Evolutionary conservation across 2,329 filamentous ascomycete species (phyloP).

Genomic region (Zarea fungicola): DNA sequence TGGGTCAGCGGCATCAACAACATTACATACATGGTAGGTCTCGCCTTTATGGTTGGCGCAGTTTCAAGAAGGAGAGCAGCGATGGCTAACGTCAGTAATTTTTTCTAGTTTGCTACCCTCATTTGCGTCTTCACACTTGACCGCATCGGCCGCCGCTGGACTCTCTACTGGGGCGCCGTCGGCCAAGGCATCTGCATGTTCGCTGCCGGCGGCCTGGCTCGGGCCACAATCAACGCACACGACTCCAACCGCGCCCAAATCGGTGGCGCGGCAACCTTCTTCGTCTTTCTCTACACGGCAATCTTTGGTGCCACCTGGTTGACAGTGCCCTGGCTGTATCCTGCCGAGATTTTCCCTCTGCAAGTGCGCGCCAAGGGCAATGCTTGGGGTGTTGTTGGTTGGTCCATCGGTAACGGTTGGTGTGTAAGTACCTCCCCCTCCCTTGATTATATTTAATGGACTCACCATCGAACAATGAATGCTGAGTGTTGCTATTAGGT

Average conservation of each 20-base stretch:
- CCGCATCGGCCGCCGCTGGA: conserved; percentile 63
- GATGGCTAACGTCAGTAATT: background rate
- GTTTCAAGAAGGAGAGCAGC: too few relatives aligned
- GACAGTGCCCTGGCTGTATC: conserved; percentile 57
- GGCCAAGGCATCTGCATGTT: conserved; percentile 64
- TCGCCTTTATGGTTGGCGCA: background rate
- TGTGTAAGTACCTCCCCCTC: conserved; percentile 15
- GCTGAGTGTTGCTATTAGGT: too few relatives aligned
- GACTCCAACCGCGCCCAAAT: conserved; percentile 44
- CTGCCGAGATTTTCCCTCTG: conserved; percentile 68
- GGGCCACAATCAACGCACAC: conserved; percentile 38
- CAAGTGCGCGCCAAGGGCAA: conserved; percentile 69
- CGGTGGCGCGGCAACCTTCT: conserved; percentile 61
- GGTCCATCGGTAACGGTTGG: conserved; percentile 72
- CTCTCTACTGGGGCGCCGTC: conserved; percentile 61
- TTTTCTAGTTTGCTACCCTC: conserved; percentile 49
- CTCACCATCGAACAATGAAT: too few relatives aligned
- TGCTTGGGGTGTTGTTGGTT: conserved; percentile 70
- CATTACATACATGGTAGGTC: conserved; percentile 41
- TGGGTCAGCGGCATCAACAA: conserved; percentile 57
- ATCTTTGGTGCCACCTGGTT: conserved; percentile 42
- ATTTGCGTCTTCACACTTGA: conserved; percentile 67
- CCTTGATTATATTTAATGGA: background rate
- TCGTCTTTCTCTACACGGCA: conserved; percentile 56
- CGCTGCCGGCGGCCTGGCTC: conserved; percentile 57